These are phyloP conservation scores for Cornus florida DNA, from an alignment of 148 eudicot genomes.

Conservation along the genomic window DNA sequence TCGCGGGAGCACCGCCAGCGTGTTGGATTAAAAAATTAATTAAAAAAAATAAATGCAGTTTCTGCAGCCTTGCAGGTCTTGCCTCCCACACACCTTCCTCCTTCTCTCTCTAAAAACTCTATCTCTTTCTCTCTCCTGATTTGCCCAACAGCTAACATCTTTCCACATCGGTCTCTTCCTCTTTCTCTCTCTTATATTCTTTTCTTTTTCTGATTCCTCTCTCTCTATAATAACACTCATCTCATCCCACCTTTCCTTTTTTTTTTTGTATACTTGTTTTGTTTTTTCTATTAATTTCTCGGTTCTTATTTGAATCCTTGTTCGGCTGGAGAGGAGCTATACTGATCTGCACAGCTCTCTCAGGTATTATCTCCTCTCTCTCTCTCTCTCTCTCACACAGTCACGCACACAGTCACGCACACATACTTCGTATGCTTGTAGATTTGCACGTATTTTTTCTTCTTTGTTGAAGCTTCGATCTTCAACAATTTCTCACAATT, in stretches of 20 bases:
- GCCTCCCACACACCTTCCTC: conserved; percentile 3
- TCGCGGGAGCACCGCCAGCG: conserved; percentile 37
- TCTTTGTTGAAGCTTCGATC: neutral
- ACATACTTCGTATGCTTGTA: neutral
- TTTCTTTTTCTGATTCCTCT: conserved; percentile 8
- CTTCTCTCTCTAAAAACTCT: neutral
- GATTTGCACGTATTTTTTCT: neutral
- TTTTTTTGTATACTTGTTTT: neutral
- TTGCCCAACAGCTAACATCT: neutral
- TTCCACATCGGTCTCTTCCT: too few species aligned
- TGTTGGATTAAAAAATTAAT: neutral
- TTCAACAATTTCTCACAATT: neutral
- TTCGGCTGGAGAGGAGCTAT: neutral
- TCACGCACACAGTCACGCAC: neutral
- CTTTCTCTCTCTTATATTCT: neutral
- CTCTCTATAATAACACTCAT: neutral
- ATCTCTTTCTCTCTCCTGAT: neutral
- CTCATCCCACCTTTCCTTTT: neutral
- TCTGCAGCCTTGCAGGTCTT: conserved; percentile 9
- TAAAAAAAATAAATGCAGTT: neutral
- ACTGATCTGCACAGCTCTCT: neutral
- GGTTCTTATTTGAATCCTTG: neutral
- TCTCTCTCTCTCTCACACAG: neutral
- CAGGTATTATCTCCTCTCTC: neutral
- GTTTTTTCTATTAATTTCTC: neutral